Evolutionary conservation across 176 grass and related monocot species (phyloP), one percentile per base, ranked within the genome.

Genomic region (Urochloa ruziziensis): DNA sequence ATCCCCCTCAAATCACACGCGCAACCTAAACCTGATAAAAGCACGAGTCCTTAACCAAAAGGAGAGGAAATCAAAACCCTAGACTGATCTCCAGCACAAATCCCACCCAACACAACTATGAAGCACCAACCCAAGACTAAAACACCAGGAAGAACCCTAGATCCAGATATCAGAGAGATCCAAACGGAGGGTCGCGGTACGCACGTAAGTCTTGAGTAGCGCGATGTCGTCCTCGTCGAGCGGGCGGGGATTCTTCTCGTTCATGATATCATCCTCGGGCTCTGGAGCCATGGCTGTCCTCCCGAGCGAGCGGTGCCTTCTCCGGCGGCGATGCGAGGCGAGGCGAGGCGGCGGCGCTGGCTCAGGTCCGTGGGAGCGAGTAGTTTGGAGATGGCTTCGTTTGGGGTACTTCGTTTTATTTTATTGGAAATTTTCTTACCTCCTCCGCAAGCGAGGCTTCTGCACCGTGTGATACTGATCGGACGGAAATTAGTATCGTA

Each of bases 171-270:
- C 12, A 11, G 62, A 44, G 16, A 54, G 78, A 69, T 81, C 63
- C 46, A 37, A 76, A 25, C 5, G 33, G 57, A 63, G 67, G 65
- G 48, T 5, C 2, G 53, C 7, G 58, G 42, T 47, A 84, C 86
- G 36, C 32, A 98, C 95, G 35, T 98, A 98, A 71, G 91, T 91
- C 79, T 96, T 96, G 59, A 96, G 88, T 18, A 89, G 90, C 2
- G 95, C 95, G 81, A 97, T 97, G 72, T 97, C 92, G 29, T 97
- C 92, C 47, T 97, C 95, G 67, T 97, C 95, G 3, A 91, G 88
- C 21, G 92, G 92, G 2, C 74, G 75, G 13, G 89, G 89, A 60
- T 87, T 94, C 89, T 94, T 94, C 83, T 94, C 92, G 84, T 86
- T 91, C 73, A 90, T 82, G 44, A 91, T 86, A 46, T 98, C 92